These are phyloP conservation scores for Claviceps sp. DNA, from an alignment of 2,329 filamentous ascomycete genomes.

Conservation along the genomic window DNA sequence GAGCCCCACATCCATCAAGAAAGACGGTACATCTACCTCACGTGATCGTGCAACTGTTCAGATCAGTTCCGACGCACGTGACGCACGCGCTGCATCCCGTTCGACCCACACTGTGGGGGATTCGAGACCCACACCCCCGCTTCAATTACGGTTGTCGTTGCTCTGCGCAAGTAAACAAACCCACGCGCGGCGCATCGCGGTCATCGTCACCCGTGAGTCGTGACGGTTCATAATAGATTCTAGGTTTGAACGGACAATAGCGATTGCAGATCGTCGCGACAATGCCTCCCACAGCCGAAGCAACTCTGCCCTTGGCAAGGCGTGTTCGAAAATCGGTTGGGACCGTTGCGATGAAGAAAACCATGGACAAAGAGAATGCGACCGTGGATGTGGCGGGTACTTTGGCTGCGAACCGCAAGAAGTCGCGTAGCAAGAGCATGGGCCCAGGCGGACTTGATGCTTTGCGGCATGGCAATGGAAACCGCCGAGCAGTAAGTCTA, in stretches of 20 bases:
- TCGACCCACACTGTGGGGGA: neutral
- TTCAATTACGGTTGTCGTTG: constrained; percentile 8
- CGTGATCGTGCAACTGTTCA: neutral
- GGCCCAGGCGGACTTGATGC: constrained; percentile 83
- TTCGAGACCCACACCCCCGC: neutral
- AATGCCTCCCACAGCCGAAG: constrained; percentile 23
- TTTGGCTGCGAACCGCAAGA: constrained; percentile 42
- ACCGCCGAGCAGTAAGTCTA: constrained; percentile 59
- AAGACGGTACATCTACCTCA: neutral
- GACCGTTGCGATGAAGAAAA: constrained; percentile 34
- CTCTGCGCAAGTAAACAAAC: constrained; percentile 24
- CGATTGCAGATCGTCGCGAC: constrained; percentile 10
- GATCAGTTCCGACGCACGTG: neutral
- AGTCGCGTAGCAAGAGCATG: constrained; percentile 88
- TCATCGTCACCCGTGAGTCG: neutral
- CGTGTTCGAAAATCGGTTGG: constrained; percentile 62
- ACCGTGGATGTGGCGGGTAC: constrained; percentile 50
- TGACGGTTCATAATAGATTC: constrained; percentile 2
- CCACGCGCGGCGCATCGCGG: constrained; percentile 17
- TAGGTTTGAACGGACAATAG: constrained; percentile 8
- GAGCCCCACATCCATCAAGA: constrained; percentile 5
- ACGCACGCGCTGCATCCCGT: neutral
- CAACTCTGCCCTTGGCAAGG: constrained; percentile 42
- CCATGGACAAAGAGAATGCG: constrained; percentile 64
- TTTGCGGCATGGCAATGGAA: constrained; percentile 60